Conservation (phyloP, 2,329 filamentous ascomycete genomes). For the Colletotrichum brevisporum region DNA sequence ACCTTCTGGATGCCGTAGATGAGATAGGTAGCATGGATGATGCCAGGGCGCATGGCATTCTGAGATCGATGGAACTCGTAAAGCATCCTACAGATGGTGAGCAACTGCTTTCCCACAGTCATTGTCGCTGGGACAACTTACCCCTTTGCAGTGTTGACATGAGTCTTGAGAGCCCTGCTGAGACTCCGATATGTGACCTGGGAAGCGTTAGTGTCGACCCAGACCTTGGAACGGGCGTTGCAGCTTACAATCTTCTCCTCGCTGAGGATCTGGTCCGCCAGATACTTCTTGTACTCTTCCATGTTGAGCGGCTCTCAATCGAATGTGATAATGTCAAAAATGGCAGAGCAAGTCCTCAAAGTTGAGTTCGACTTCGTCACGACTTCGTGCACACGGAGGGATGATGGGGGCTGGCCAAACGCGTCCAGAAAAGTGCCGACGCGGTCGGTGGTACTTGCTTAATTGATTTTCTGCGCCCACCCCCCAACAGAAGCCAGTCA, state of each 20-base stretch:
- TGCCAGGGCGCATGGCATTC: conserved; percentile 79
- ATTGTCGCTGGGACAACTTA: conserved; percentile 56
- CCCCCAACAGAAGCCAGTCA: not conserved
- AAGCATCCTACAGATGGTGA: conserved; percentile 80
- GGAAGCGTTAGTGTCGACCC: conserved; percentile 36
- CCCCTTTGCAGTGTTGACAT: conserved; percentile 92
- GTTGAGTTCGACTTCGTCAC: not conserved
- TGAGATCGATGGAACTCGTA: conserved; percentile 87
- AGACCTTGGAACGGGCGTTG: not conserved
- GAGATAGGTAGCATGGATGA: conserved; percentile 93
- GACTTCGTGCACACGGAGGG: conserved; percentile 1
- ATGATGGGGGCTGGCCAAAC: conserved; percentile 19
- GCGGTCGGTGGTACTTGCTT: conserved; percentile 24
- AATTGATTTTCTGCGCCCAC: conserved; percentile 38
- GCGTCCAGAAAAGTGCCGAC: conserved; percentile 27
- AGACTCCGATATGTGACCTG: conserved; percentile 90
- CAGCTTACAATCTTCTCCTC: conserved; percentile 78
- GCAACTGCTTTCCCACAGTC: conserved; percentile 20
- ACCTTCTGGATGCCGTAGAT: conserved; percentile 77
- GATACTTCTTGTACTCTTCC: conserved; percentile 78
- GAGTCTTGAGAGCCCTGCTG: conserved; percentile 85
- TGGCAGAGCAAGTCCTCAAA: not conserved
- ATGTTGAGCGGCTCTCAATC: conserved; percentile 49
- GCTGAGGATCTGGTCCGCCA: conserved; percentile 82
- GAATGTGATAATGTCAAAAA: not conserved